A percentile compares a stretch with the other conserved stretches of the same genome.
Evolutionary conservation across 2,329 filamentous ascomycete genomes (phyloP).

Genomic region (Pseudocercospora musae): DNA sequence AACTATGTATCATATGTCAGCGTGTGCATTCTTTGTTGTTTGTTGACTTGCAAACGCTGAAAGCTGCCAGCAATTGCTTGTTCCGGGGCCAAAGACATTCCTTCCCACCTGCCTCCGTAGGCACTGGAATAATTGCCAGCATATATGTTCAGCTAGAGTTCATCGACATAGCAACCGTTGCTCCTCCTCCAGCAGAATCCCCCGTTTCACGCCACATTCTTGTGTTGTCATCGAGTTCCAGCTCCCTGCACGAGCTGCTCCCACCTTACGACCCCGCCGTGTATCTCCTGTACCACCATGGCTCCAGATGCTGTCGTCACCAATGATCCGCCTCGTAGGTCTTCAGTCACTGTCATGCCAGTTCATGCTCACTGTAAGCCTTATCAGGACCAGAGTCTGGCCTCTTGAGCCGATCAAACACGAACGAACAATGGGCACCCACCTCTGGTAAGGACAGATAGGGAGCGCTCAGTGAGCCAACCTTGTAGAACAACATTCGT

Average conservation of each 20-base stretch:
- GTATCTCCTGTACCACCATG: conserved; percentile 16
- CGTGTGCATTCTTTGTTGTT: background rate
- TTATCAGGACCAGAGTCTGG: conserved; percentile 35
- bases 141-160: background rate
- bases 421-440: conserved; percentile 41
- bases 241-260: background rate
- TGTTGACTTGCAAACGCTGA: background rate
- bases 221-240: background rate
- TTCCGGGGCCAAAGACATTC: background rate
- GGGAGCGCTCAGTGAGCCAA: conserved; percentile 19
- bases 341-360: background rate
- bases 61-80: background rate
- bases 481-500: conserved; percentile 2
- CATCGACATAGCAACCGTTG: background rate
- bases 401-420: conserved; percentile 30
- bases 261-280: background rate
- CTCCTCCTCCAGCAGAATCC: background rate
- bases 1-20: too few relatives aligned
- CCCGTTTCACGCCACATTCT: background rate
- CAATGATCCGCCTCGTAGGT: conserved; percentile 39
- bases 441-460: conserved; percentile 39
- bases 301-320: conserved; percentile 40
- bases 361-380: background rate
- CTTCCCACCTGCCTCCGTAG: too few relatives aligned
- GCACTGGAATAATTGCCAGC: background rate